Evolutionary conservation across 768 basidiomycete genomes (phyloP).

Genomic region (Hortiboletus flavorubellus): DNA sequence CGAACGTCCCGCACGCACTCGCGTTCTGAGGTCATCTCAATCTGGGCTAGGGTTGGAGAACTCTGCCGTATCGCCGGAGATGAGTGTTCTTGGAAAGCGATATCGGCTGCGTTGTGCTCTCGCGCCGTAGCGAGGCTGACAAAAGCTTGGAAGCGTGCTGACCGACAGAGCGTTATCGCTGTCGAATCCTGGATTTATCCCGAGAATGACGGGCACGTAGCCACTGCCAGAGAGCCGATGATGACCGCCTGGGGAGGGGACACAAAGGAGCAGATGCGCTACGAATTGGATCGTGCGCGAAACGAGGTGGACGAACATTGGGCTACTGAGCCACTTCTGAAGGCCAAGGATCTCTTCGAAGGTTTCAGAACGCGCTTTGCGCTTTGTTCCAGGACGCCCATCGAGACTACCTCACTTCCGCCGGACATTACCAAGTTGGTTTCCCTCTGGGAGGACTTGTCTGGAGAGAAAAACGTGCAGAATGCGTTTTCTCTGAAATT

Average conservation of each 20-base stretch:
- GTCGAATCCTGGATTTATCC: conserved; percentile 69
- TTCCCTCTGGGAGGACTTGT: conserved; percentile 55
- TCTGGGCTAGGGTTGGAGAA: conserved; percentile 75
- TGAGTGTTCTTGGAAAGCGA: conserved; percentile 76
- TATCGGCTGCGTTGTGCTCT: conserved; percentile 66
- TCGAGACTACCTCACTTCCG: conserved; percentile 37
- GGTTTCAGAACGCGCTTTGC: conserved; percentile 47
- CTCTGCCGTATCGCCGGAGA: conserved; percentile 69
- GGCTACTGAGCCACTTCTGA: conserved; percentile 37
- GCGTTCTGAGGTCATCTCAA: conserved; percentile 66
- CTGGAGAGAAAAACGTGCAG: conserved; percentile 35
- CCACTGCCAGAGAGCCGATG: conserved; percentile 38
- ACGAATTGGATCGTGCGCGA: conserved; percentile 45
- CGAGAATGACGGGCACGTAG: conserved; percentile 32
- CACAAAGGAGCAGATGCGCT: conserved; percentile 42
- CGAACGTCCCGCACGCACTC: conserved; percentile 61
- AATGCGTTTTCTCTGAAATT: conserved; percentile 52
- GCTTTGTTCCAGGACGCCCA: conserved; percentile 44
- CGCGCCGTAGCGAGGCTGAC: conserved; percentile 72
- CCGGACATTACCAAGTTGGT: conserved; percentile 51
- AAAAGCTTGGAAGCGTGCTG: conserved; percentile 78
- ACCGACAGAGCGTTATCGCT: conserved; percentile 49
- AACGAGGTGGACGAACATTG: conserved; percentile 45
- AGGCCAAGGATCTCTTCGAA: conserved; percentile 50
- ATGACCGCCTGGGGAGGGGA: conserved; percentile 72